A percentile compares a stretch with the other conserved stretches of the same genome.
These are phyloP conservation scores for Ligustrum vulgare DNA, from an alignment of 257 asterid species.

Conservation along the genomic window DNA sequence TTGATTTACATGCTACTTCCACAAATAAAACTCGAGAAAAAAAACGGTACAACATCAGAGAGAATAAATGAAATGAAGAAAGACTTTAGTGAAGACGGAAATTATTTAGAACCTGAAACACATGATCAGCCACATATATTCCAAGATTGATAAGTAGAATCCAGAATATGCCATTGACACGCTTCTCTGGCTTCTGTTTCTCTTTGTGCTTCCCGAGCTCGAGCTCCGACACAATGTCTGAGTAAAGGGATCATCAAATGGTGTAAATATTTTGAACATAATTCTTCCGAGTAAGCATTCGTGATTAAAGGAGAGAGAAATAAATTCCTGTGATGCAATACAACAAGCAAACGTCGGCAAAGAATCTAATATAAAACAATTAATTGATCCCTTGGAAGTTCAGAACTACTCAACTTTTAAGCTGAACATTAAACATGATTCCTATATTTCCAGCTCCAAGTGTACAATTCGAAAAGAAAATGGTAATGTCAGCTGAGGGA, in stretches of 20 bases:
- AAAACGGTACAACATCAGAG: neutral
- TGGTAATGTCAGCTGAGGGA: neutral
- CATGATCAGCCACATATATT: slow-evolving; percentile 74
- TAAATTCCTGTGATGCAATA: neutral
- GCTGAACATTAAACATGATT: neutral
- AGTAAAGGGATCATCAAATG: slow-evolving; percentile 47
- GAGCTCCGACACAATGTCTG: slow-evolving; percentile 84
- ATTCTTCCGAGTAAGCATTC: neutral
- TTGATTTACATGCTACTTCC: neutral
- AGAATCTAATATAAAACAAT: neutral
- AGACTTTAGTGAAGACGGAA: too few species aligned
- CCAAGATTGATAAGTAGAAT: slow-evolving; percentile 83
- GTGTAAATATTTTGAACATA: slow-evolving; percentile 20
- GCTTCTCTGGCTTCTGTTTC: slow-evolving; percentile 65
- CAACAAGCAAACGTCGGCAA: neutral
- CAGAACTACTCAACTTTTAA: neutral
- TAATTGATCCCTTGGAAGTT: neutral
- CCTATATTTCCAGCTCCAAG: neutral
- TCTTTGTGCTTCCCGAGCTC: slow-evolving; percentile 67
- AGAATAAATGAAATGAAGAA: neutral
- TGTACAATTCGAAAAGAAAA: neutral
- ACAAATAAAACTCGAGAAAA: neutral
- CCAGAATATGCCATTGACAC: slow-evolving; percentile 86
- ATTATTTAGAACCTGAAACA: slow-evolving; percentile 62
- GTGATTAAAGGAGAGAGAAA: neutral